A percentile compares a stretch with the other conserved stretches of the same genome.
These are phyloP conservation scores for Dioszegia hungarica DNA, from an alignment of 768 basidiomycete species.

Conservation along the genomic window DNA sequence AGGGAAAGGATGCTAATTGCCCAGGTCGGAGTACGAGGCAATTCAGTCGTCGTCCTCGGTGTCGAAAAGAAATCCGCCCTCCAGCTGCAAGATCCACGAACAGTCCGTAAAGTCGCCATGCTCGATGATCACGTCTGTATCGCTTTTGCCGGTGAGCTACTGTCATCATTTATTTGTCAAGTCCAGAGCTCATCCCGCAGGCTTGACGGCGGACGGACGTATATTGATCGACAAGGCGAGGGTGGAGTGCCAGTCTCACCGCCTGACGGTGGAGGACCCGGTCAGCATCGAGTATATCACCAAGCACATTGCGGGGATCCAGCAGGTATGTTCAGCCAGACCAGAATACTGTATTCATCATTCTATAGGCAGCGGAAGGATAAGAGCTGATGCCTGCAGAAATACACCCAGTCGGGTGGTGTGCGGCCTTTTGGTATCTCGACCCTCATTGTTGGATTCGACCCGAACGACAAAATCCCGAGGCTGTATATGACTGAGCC, in stretches of 20 bases:
- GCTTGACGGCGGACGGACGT: conserved; percentile 93
- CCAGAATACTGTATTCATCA: neutral
- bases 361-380: neutral
- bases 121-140: conserved; percentile 95
- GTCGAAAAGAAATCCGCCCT: conserved; percentile 98
- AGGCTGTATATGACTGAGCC: conserved; percentile 96
- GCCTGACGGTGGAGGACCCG: conserved; percentile 94
- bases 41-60: conserved; percentile 89
- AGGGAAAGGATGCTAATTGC: neutral
- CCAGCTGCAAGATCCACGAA: conserved; percentile 95
- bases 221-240: conserved; percentile 97
- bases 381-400: conserved; percentile 54
- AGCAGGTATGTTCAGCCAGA: conserved; percentile 66
- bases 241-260: conserved; percentile 94
- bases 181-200: conserved; percentile 52
- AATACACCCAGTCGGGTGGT: conserved; percentile 98
- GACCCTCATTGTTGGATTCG: conserved; percentile 93
- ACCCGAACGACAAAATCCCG: conserved; percentile 81
- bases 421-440: conserved; percentile 97
- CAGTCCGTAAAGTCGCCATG: conserved; percentile 96
- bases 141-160: conserved; percentile 82
- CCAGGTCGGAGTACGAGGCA: conserved; percentile 91
- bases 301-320: conserved; percentile 94
- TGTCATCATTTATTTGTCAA: neutral
- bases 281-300: conserved; percentile 98